Percentiles rank a stretch among this genome's conserved stretches.
phyloP scores from a whole-genome alignment of 2,329 filamentous ascomycete species.

The Tympanopsis confertula region DNA sequence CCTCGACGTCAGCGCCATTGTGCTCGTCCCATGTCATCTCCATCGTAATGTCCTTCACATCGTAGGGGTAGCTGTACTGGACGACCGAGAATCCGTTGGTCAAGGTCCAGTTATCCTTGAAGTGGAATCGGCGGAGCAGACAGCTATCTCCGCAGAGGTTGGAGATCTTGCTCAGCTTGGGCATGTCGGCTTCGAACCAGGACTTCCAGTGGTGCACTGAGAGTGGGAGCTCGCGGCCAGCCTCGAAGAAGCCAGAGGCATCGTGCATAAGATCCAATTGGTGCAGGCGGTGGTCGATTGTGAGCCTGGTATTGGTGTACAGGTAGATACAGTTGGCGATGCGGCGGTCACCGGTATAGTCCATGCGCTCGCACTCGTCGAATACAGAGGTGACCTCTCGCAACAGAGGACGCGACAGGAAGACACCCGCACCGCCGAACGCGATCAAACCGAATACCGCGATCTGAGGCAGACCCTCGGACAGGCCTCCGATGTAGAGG shows the following conservation, averaged over 20 bases:
- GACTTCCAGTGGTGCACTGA: constrained; percentile 30
- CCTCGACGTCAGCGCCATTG: constrained; percentile 19
- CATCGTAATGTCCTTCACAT: constrained; percentile 11
- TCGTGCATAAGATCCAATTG: constrained; percentile 25
- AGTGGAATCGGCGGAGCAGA: constrained; percentile 23
- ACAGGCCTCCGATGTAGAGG: not conserved
- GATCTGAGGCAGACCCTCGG: not conserved
- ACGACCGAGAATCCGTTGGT: constrained; percentile 28
- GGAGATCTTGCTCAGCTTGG: constrained; percentile 20
- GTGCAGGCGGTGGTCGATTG: constrained; percentile 22
- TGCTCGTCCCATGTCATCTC: constrained; percentile 25
- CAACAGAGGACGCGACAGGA: constrained; percentile 21
- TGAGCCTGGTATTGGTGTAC: constrained; percentile 21
- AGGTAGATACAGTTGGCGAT: constrained; percentile 26
- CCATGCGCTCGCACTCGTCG: constrained; percentile 18
- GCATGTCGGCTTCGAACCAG: constrained; percentile 23
- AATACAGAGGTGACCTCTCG: constrained; percentile 17
- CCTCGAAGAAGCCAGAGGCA: constrained; percentile 27
- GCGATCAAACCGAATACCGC: not conserved
- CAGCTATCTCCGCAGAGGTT: constrained; percentile 23
- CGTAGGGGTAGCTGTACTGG: constrained; percentile 16
- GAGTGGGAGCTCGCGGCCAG: constrained; percentile 20
- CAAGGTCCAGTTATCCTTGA: constrained; percentile 22
- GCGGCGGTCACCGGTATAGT: constrained; percentile 22
- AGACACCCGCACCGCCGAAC: not conserved